Evolutionary conservation across 257 asterid genomes (phyloP).

Genomic region (Solanum chilense): DNA sequence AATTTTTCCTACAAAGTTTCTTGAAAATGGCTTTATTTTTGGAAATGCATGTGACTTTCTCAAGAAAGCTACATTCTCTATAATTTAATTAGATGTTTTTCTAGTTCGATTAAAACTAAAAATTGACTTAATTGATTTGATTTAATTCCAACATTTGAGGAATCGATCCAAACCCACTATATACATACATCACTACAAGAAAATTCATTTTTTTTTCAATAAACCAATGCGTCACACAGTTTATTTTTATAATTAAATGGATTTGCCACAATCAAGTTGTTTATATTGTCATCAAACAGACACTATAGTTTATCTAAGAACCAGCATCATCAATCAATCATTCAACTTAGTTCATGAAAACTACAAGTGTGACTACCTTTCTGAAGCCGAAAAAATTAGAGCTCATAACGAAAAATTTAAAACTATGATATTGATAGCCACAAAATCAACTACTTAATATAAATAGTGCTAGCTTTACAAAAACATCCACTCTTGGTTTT

Average conservation of each 20-base stretch:
- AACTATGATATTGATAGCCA: background rate
- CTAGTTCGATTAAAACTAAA: background rate
- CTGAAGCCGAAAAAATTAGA: background rate
- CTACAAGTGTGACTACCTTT: background rate
- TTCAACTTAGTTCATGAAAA: background rate
- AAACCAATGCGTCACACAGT: background rate
- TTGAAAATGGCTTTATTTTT: no score
- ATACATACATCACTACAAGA: background rate
- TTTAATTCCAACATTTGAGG: background rate
- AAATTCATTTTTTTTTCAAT: background rate
- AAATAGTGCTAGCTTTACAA: background rate
- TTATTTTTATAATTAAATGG: background rate
- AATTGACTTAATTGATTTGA: background rate
- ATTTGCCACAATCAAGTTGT: background rate
- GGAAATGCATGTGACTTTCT: no score
- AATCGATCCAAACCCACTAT: background rate
- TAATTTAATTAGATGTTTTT: background rate
- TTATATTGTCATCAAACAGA: background rate
- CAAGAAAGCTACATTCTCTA: no score
- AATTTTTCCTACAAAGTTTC: no score
- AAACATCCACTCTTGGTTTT: background rate
- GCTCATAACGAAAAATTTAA: background rate
- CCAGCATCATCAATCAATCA: background rate
- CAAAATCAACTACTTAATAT: background rate
- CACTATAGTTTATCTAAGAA: background rate